These are phyloP conservation scores for Dinochytrium kinnereticum DNA, from an alignment of 371 early-diverging fungal genomes.

Conservation along the genomic window DNA sequence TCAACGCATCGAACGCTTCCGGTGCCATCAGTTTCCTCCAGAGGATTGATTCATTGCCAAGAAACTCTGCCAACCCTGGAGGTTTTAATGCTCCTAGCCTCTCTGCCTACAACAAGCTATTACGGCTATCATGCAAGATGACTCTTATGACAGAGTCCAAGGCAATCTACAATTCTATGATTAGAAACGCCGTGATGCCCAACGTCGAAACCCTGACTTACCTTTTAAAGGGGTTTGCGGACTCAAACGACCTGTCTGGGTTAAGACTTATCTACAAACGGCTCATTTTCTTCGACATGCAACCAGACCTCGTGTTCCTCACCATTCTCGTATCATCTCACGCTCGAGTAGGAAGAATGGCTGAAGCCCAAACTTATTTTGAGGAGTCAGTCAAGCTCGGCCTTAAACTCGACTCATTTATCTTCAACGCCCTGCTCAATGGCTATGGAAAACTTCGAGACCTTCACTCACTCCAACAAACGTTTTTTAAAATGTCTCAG, in stretches of 20 bases:
- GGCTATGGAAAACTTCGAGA: constrained; percentile 47
- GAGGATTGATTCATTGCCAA: no score
- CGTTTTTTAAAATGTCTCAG: constrained; percentile 50
- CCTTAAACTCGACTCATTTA: constrained; percentile 45
- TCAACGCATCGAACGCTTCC: constrained; percentile 58
- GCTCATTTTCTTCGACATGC: not conserved
- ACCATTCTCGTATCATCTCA: not conserved
- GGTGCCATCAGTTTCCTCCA: constrained; percentile 35
- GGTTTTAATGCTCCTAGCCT: no score
- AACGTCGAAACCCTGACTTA: not conserved
- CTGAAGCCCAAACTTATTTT: constrained; percentile 5
- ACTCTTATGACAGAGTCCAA: not conserved
- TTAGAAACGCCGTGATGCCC: not conserved
- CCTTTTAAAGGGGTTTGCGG: not conserved
- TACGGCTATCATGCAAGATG: not conserved
- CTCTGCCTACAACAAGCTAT: not conserved
- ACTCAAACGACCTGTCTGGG: not conserved
- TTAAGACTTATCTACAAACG: not conserved
- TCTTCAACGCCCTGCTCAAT: constrained; percentile 57
- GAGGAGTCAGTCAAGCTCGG: constrained; percentile 1
- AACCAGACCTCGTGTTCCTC: constrained; percentile 6
- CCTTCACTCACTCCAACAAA: constrained; percentile 38
- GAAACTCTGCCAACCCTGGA: no score
- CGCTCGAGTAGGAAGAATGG: not conserved
- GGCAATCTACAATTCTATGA: not conserved